Conservation (phyloP, 1,139 yeast species). For the Blastobotrys illinoisensis region DNA sequence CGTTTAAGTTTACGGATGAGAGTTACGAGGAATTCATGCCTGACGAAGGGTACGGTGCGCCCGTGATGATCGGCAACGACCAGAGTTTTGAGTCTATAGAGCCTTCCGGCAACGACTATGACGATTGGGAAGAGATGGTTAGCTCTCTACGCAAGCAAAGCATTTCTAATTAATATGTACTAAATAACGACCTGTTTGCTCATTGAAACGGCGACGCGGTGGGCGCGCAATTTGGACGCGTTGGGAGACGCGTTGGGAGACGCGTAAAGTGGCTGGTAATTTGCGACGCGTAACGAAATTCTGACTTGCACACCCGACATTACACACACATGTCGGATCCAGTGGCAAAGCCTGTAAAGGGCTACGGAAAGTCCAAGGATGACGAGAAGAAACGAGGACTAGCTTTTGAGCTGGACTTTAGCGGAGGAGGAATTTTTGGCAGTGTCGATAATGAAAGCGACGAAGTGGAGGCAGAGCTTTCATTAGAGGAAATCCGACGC, state of each 20-base stretch:
- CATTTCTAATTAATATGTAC: background rate
- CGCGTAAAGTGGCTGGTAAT: background rate
- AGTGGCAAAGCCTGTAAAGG: background rate
- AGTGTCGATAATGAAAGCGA: background rate
- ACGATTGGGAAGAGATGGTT: background rate
- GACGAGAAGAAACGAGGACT: background rate
- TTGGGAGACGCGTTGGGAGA: background rate
- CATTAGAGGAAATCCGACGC: slow-evolving; percentile 6
- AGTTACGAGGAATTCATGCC: background rate
- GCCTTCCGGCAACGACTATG: background rate
- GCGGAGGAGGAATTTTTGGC: background rate
- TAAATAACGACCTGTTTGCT: too few relatives aligned
- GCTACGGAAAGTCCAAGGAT: background rate
- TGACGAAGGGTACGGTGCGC: background rate
- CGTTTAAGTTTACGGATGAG: background rate
- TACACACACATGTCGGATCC: background rate
- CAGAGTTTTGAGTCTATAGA: background rate
- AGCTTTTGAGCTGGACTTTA: background rate
- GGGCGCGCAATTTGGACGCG: too few relatives aligned
- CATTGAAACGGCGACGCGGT: background rate
- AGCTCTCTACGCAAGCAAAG: background rate
- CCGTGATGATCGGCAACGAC: background rate
- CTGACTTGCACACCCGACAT: background rate
- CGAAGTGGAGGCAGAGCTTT: slow-evolving; percentile 3
- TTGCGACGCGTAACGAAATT: background rate